phyloP scores from a whole-genome alignment of 371 early-diverging fungal species.

The Apophysomyces sp. region DNA sequence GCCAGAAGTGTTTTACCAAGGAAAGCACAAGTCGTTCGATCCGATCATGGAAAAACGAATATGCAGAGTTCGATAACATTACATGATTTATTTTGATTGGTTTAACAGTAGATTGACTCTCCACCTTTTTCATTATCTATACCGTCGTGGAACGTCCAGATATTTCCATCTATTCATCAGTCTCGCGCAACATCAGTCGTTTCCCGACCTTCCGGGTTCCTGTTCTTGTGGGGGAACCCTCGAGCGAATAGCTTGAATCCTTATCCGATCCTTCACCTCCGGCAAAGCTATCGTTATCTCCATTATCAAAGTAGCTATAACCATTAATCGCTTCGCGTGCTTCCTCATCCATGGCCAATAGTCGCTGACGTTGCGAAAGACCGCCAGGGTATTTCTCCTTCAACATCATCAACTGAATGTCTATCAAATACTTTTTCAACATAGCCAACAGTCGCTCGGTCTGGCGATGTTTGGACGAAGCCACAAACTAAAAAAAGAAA shows the following conservation, averaged over 20 bases:
- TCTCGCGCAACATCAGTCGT: constrained; percentile 38
- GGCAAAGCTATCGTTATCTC: constrained; percentile 18
- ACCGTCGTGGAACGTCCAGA: neutral
- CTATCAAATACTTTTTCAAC: constrained; percentile 38
- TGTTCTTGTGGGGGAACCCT: constrained; percentile 1
- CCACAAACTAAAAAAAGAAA: constrained; percentile 36
- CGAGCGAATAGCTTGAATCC: neutral
- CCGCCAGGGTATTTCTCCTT: constrained; percentile 52
- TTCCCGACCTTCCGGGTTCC: constrained; percentile 35
- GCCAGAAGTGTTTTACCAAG: neutral
- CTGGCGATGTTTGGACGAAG: constrained; percentile 59
- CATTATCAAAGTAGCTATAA: constrained; percentile 58
- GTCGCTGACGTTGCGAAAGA: constrained; percentile 40
- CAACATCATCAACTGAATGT: constrained; percentile 39
- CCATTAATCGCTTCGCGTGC: constrained; percentile 33
- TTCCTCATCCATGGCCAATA: constrained; percentile 39
- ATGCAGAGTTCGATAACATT: constrained; percentile 1
- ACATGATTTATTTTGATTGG: neutral
- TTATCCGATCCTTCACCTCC: constrained; percentile 1
- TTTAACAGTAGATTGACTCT: neutral
- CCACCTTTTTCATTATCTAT: neutral
- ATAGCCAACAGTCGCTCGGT: constrained; percentile 51
- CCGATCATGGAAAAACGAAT: neutral
- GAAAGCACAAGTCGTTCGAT: neutral
- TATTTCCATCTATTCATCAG: constrained; percentile 15